Evolutionary conservation across 2,329 filamentous ascomycete genomes (phyloP).

Genomic region (Arthrobotrys conoides): DNA sequence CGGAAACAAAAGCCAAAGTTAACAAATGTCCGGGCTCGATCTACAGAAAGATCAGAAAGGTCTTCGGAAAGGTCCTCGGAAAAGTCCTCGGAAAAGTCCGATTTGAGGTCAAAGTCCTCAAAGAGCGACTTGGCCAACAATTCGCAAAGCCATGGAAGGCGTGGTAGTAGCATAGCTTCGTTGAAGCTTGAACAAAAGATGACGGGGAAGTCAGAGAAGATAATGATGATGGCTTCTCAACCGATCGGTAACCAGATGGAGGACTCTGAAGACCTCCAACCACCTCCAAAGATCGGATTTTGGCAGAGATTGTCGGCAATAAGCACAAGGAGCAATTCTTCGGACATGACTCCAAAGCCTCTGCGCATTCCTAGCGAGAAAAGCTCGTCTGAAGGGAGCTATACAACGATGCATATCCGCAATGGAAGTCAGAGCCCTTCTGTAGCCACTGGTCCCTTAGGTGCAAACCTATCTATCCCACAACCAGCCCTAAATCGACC

Average conservation of each 20-base stretch:
- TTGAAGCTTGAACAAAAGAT: slow-evolving; percentile 44
- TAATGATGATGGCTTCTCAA: slow-evolving; percentile 20
- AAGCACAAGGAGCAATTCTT: slow-evolving; percentile 33
- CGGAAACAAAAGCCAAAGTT: slow-evolving; percentile 75
- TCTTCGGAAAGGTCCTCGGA: slow-evolving; percentile 58
- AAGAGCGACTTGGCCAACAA: slow-evolving; percentile 35
- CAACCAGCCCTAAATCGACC: slow-evolving; percentile 41
- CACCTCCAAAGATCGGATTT: slow-evolving; percentile 51
- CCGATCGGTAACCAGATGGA: slow-evolving; percentile 39
- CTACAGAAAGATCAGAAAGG: slow-evolving; percentile 19
- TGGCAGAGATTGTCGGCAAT: slow-evolving; percentile 53
- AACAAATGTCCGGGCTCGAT: slow-evolving; percentile 66
- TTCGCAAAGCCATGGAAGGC: slow-evolving; percentile 34
- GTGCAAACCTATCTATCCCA: slow-evolving; percentile 20
- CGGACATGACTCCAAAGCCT: slow-evolving; percentile 43
- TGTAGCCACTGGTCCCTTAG: slow-evolving; percentile 33
- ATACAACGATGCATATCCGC: slow-evolving; percentile 10
- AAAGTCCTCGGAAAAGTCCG: slow-evolving; percentile 63
- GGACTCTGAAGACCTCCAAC: slow-evolving; percentile 39
- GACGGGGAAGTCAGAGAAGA: slow-evolving; percentile 37
- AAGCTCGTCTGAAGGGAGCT: slow-evolving; percentile 36
- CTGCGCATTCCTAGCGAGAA: slow-evolving; percentile 35
- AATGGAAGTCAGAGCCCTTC: slow-evolving; percentile 42
- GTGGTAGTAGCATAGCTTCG: slow-evolving; percentile 42
- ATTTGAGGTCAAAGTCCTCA: slow-evolving; percentile 40